Conservation (phyloP, 805 yeast genomes). For the Suhomyces faveliae region DNA sequence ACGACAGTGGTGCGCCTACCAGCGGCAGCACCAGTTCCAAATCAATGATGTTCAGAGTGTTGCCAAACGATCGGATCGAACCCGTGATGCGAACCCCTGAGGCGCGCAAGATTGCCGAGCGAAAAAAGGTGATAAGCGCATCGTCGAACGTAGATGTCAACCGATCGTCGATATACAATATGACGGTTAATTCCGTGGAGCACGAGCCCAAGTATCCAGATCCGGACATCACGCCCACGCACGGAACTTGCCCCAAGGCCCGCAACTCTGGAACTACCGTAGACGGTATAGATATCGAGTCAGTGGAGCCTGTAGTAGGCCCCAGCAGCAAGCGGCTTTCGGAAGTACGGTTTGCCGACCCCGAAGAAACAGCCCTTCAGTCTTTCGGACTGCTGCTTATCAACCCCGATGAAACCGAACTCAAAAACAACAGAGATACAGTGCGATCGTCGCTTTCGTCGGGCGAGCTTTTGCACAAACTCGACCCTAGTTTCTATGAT, state of each 20-base stretch:
- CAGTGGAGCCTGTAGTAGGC: not conserved
- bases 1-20: conserved; percentile 3
- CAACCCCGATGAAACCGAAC: conserved; percentile 10
- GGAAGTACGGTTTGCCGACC: not conserved
- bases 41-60: conserved; percentile 11
- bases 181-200: conserved; percentile 13
- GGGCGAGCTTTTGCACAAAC: conserved; percentile 29
- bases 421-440: conserved; percentile 8
- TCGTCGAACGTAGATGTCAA: conserved; percentile 18
- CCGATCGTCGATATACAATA: conserved; percentile 16
- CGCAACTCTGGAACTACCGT: not conserved
- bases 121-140: conserved; percentile 16
- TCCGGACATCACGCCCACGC: conserved; percentile 19
- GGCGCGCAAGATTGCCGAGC: conserved; percentile 4
- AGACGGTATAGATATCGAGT: conserved; percentile 1
- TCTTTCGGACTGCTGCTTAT: conserved; percentile 7
- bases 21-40: conserved; percentile 10
- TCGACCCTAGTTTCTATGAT: conserved; percentile 14
- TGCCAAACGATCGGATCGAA: conserved; percentile 12
- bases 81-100: conserved; percentile 9
- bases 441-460: conserved; percentile 25
- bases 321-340: not conserved
- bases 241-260: conserved; percentile 7
- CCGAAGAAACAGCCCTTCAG: conserved; percentile 7
- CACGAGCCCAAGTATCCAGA: conserved; percentile 21